phyloP scores from a whole-genome alignment of 495 filamentous ascomycete genomes.

The Tetracladium marchalianum region DNA sequence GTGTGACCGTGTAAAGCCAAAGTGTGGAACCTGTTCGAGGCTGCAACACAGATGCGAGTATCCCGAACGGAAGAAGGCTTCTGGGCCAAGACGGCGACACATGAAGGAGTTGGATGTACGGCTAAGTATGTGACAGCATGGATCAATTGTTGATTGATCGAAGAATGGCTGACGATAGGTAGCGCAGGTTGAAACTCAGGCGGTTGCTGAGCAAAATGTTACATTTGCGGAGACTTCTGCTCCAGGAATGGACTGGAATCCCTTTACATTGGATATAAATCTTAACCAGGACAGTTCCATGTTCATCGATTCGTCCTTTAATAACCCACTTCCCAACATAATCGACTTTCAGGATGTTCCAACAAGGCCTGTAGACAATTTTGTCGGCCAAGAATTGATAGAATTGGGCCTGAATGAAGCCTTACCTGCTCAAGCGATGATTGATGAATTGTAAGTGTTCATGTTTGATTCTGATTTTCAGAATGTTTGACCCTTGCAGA shows the following conservation, averaged over 20 bases:
- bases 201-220: slow-evolving; percentile 3
- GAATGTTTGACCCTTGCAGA: slow-evolving; percentile 28
- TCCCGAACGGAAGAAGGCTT: slow-evolving; percentile 91
- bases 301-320: slow-evolving; percentile 10
- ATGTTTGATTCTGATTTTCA: neutral
- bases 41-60: slow-evolving; percentile 87
- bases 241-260: slow-evolving; percentile 2
- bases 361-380: slow-evolving; percentile 24
- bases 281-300: slow-evolving; percentile 5
- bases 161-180: neutral
- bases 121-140: slow-evolving; percentile 57
- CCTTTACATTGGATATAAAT: slow-evolving; percentile 25
- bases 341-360: neutral
- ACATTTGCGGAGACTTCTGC: slow-evolving; percentile 2
- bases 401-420: slow-evolving; percentile 84
- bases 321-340: slow-evolving; percentile 1
- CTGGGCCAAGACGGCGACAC: slow-evolving; percentile 92
- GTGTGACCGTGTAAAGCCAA: slow-evolving; percentile 68
- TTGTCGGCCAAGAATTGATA: slow-evolving; percentile 79
- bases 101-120: slow-evolving; percentile 94
- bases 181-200: slow-evolving; percentile 18
- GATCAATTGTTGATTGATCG: no score
- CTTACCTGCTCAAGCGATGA: slow-evolving; percentile 72
- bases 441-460: slow-evolving; percentile 70
- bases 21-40: slow-evolving; percentile 82